Base-by-base conservation (phyloP, 176 grass and related monocot species). In the Phragmites australis region DNA sequence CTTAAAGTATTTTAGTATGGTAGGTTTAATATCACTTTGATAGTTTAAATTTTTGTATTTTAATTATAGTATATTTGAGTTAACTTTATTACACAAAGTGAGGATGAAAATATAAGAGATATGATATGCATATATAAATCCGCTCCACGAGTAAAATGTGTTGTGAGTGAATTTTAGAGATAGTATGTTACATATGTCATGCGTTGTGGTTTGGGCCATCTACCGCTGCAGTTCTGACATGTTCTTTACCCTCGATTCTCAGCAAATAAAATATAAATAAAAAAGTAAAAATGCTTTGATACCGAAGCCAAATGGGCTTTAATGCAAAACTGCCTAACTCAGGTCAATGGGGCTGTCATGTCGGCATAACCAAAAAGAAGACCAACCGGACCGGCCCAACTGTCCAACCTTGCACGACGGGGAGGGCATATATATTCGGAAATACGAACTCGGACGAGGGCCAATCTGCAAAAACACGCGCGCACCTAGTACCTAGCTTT, bases 401-500 rank as follows among this genome's bases (percentile, higher is more conserved):
- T 12, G 15, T 31, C 12, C 25, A 15, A 12, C n/a, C 4, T 18
- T 64, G 18, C 18, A 37, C 27, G 19, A 4, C 13, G 8, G 7
- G 72, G 47, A 21, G 0, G 34, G 7, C 17, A 18, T 37, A 2
- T 14, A 5, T 44, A 11, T n/a, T 10, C 37, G 32, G 0, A 41
- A 88, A 64, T 88, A 65, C 15, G 29, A 52, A 3, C 15, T 31
- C 22, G 21, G 3, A 0, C 51, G n/a, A 51, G 88, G 79, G 4
- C 19, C 10, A 48, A 70, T 25, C 8, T 66, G 60, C 40, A 80
- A 75, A 37, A 76, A 64, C 12, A 34, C 43, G 71, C 42, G 68
- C 75, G 50, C 70, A 66, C 81, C 70, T 21, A 25, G 22, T 72
- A 32, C 45, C 70, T 75, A 54, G 61, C 58, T 68, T 72, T 15